Percentiles rank a stretch among this genome's conserved stretches.
Evolutionary conservation across 352 stramenopile genomes (phyloP).

Genomic region (Pythium apleroticum): DNA sequence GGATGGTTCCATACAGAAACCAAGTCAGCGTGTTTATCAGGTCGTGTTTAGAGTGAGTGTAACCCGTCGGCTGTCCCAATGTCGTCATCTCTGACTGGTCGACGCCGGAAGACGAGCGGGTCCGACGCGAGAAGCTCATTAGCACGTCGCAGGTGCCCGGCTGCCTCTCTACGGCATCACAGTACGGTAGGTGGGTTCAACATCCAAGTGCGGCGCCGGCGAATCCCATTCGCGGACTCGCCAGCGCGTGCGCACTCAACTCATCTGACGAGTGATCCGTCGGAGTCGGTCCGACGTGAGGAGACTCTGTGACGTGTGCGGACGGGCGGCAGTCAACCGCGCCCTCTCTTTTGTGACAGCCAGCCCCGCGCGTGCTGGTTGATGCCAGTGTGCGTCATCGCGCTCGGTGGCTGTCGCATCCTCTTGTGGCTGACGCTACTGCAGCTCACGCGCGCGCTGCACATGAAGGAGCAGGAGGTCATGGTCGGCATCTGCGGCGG

Average conservation of each 20-base stretch:
- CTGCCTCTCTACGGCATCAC: background rate
- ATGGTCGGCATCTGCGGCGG: slow-evolving; percentile 76
- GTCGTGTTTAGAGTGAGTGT: background rate
- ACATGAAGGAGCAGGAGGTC: slow-evolving; percentile 42
- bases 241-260: background rate
- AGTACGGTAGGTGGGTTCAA: slow-evolving; percentile 1
- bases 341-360: slow-evolving; percentile 2
- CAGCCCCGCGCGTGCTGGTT: background rate
- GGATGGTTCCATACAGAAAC: slow-evolving; percentile 10
- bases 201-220: background rate
- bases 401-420: slow-evolving; percentile 21
- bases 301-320: slow-evolving; percentile 1
- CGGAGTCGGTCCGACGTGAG: too few species aligned
- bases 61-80: background rate
- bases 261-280: background rate
- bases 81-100: slow-evolving; percentile 14
- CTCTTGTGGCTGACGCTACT: slow-evolving; percentile 17
- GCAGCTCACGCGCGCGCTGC: slow-evolving; percentile 6
- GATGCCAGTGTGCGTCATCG: slow-evolving; percentile 27
- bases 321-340: background rate
- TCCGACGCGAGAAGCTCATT: background rate
- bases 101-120: slow-evolving; percentile 4
- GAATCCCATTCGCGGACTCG: slow-evolving; percentile 1
- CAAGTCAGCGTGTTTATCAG: slow-evolving; percentile 7
- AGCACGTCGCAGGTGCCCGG: background rate